Percentiles rank a stretch among this genome's conserved stretches.
phyloP scores from a whole-genome alignment of 306 rosid genomes.

The Malus orientalis region DNA sequence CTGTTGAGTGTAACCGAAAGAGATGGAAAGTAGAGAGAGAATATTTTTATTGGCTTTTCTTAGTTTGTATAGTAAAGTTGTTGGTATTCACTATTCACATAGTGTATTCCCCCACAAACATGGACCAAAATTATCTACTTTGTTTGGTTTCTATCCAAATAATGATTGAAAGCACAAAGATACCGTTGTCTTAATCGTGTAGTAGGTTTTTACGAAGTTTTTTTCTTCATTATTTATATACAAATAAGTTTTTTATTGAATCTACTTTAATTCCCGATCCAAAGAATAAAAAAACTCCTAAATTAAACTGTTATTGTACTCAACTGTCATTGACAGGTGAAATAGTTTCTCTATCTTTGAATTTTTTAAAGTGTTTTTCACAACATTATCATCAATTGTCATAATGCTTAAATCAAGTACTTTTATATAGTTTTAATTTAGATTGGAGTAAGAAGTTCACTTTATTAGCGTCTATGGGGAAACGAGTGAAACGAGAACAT shows the following conservation, averaged over 20 bases:
- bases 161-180: too few species aligned
- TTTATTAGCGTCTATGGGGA: not conserved
- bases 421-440: too few species aligned
- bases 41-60: not conserved
- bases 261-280: too few species aligned
- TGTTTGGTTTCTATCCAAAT: not conserved
- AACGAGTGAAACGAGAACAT: not conserved
- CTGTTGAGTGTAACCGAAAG: too few species aligned
- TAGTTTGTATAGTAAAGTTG: too few species aligned
- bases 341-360: too few species aligned
- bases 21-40: not conserved
- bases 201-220: not conserved
- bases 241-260: too few species aligned
- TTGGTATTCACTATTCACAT: not conserved
- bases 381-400: not conserved
- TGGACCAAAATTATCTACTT: not conserved
- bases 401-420: too few species aligned
- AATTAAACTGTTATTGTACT: too few species aligned
- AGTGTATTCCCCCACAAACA: slow-evolving; percentile 9
- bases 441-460: not conserved
- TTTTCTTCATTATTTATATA: too few species aligned
- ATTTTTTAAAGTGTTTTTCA: not conserved
- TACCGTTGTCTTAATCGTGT: not conserved
- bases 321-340: too few species aligned
- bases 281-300: not conserved